Percentiles rank a stretch among this genome's conserved stretches.
Conservation (phyloP, 2,329 filamentous ascomycete genomes). For the Colletotrichum sp. region DNA sequence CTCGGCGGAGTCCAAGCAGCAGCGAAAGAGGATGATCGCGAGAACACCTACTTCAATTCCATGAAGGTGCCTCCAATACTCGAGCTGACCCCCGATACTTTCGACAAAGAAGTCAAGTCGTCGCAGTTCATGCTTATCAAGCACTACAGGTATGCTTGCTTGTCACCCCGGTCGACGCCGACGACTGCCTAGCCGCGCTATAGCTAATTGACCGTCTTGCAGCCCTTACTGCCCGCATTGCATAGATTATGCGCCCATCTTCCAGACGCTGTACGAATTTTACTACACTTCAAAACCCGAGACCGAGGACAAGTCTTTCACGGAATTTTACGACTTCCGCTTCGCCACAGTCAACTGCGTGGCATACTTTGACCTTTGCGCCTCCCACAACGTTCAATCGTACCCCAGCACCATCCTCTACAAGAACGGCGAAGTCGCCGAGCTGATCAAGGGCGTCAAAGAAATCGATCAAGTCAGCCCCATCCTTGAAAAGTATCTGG, state of each 20-base stretch:
- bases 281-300: slow-evolving; percentile 84
- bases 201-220: slow-evolving; percentile 9
- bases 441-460: slow-evolving; percentile 69
- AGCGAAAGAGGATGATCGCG: slow-evolving; percentile 38
- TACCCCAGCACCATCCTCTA: slow-evolving; percentile 83
- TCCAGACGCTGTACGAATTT: slow-evolving; percentile 93
- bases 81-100: slow-evolving; percentile 62
- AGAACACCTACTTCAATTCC: slow-evolving; percentile 67
- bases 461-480: slow-evolving; percentile 68
- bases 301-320: slow-evolving; percentile 66
- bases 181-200: not conserved
- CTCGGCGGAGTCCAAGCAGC: slow-evolving; percentile 43
- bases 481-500: slow-evolving; percentile 77
- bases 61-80: slow-evolving; percentile 68
- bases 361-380: slow-evolving; percentile 80
- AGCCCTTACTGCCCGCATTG: slow-evolving; percentile 75
- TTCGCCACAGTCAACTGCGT: slow-evolving; percentile 88
- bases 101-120: slow-evolving; percentile 59
- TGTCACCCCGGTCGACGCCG: not conserved
- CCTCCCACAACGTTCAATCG: slow-evolving; percentile 65
- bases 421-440: slow-evolving; percentile 74
- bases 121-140: slow-evolving; percentile 61
- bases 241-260: slow-evolving; percentile 78
- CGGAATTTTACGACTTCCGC: slow-evolving; percentile 84
- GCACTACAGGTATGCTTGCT: slow-evolving; percentile 65